Evolutionary conservation across 2,329 filamentous ascomycete species (phyloP).

Genomic region (Pezicula rhizophila): DNA sequence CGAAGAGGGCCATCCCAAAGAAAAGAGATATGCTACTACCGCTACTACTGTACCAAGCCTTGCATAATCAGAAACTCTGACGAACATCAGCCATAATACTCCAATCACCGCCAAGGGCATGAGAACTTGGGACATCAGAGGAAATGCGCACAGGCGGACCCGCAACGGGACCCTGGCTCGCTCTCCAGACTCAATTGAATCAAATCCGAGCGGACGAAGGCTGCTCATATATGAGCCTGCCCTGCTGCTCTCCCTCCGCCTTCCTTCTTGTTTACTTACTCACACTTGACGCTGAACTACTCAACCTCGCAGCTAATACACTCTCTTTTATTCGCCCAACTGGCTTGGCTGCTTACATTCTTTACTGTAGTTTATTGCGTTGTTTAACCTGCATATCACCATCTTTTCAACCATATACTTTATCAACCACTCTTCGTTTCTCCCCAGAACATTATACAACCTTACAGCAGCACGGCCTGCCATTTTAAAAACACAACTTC

Average conservation of each 20-base stretch:
- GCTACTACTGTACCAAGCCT: too few species aligned
- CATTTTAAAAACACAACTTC: slow-evolving; percentile 19
- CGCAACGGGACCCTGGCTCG: slow-evolving; percentile 16
- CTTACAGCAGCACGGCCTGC: slow-evolving; percentile 39
- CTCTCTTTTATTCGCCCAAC: slow-evolving; percentile 43
- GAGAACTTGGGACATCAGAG: slow-evolving; percentile 15
- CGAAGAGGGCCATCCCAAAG: slow-evolving; percentile 18
- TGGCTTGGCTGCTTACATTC: slow-evolving; percentile 49
- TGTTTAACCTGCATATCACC: slow-evolving; percentile 22
- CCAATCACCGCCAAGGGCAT: slow-evolving; percentile 11
- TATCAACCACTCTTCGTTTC: slow-evolving; percentile 11
- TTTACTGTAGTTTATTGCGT: slow-evolving; percentile 33
- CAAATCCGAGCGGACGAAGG: slow-evolving; percentile 15
- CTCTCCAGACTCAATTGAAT: slow-evolving; percentile 17
- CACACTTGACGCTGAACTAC: slow-evolving; percentile 29
- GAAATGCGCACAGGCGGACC: slow-evolving; percentile 20
- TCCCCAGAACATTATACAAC: slow-evolving; percentile 33
- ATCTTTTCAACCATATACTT: slow-evolving; percentile 17
- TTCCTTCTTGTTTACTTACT: slow-evolving; percentile 22
- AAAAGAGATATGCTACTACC: slow-evolving; percentile 27
- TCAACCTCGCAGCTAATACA: slow-evolving; percentile 28
- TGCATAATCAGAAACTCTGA: slow-evolving; percentile 30
- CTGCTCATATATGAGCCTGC: slow-evolving; percentile 25
- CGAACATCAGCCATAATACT: slow-evolving; percentile 20
- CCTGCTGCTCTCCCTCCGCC: slow-evolving; percentile 8